Evolutionary conservation across 495 filamentous ascomycete species (phyloP), one percentile per base, ranked within the genome.

Genomic region (Hypoxylon lienhwacheense): DNA sequence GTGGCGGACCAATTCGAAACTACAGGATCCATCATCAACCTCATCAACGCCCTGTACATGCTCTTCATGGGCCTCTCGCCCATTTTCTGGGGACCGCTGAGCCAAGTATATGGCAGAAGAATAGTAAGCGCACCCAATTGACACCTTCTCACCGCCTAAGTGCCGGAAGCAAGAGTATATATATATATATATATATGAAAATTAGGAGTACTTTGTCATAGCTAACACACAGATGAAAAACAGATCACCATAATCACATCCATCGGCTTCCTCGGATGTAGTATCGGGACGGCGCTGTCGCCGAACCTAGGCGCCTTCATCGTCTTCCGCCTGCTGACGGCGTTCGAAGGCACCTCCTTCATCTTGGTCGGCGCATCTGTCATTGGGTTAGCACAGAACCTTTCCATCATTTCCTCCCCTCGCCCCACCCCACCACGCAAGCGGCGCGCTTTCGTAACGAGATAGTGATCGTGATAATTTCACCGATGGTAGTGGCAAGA

Each of bases 261-360:
- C 5, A 67, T 79, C 4, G 70, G 86, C 4, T 88, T 88, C 69
- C 76, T 80, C 21, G 75, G 68, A 2, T 84, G 85, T 51, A 85
- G 80, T 28, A 75, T 87, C 45, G 85, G 83, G 22, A 87, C 83
- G 3, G 84, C 86, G 0, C 69, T 88, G 2, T 73, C 85, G 8
- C 85, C 86, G 7, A 85, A 86, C 58, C 72, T 89, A 4, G 77
- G 76, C 0, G 69, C 80, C 2, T 89, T 86, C 66, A 88, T 85
- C 52, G 73, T 88, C 19, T 88, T 90, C 64, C 81, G 86, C 0
- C 72, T 84, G 41, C 70, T 89, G 19, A 85, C 84, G 5, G 85
- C 85, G 1, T 87, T 86, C 53, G 81, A 87, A 71, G 85, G 86
- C 12, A 90, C 86, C 0, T 79, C 81, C 0, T 88, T 88, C 61